Conservation (phyloP, 345 rosid species). For the Euphorbia tirucalli region DNA sequence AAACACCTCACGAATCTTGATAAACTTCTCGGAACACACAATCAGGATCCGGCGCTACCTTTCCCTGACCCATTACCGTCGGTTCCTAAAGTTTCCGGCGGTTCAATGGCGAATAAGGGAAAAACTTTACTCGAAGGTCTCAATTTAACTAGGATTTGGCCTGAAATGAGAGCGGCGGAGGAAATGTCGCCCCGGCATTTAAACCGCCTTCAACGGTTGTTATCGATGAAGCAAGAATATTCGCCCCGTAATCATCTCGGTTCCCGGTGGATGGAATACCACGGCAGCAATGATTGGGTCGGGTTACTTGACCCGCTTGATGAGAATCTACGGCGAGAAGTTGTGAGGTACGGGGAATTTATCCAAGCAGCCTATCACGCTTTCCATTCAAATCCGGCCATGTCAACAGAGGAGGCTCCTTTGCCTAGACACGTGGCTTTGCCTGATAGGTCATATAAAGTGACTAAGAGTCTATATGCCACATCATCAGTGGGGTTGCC, state of each 20-base stretch:
- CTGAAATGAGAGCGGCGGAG: slow-evolving; percentile 75
- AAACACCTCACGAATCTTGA: slow-evolving; percentile 64
- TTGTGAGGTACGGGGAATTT: slow-evolving; percentile 56
- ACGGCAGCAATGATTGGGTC: slow-evolving; percentile 47
- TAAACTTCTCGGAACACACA: slow-evolving; percentile 45
- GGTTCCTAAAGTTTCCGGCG: slow-evolving; percentile 12
- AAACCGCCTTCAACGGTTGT: slow-evolving; percentile 63
- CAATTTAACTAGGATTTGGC: slow-evolving; percentile 66
- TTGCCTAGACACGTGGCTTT: slow-evolving; percentile 57
- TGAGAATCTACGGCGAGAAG: slow-evolving; percentile 61
- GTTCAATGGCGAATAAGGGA: slow-evolving; percentile 23
- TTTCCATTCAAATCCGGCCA: slow-evolving; percentile 76
- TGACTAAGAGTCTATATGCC: slow-evolving; percentile 81
- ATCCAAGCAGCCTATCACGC: slow-evolving; percentile 54
- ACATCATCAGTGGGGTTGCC: slow-evolving; percentile 83
- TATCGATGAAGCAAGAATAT: slow-evolving; percentile 66
- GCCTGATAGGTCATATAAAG: slow-evolving; percentile 63
- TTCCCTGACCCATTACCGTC: background rate
- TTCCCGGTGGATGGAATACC: slow-evolving; percentile 73
- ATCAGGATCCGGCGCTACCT: background rate
- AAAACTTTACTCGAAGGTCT: slow-evolving; percentile 47
- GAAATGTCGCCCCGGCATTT: slow-evolving; percentile 85
- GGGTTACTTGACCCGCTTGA: slow-evolving; percentile 61
- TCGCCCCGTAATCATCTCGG: slow-evolving; percentile 79
- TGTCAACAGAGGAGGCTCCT: slow-evolving; percentile 50